phyloP scores from a whole-genome alignment of 1,284 basidiomycete species.

The Bjerkandera adusta region DNA sequence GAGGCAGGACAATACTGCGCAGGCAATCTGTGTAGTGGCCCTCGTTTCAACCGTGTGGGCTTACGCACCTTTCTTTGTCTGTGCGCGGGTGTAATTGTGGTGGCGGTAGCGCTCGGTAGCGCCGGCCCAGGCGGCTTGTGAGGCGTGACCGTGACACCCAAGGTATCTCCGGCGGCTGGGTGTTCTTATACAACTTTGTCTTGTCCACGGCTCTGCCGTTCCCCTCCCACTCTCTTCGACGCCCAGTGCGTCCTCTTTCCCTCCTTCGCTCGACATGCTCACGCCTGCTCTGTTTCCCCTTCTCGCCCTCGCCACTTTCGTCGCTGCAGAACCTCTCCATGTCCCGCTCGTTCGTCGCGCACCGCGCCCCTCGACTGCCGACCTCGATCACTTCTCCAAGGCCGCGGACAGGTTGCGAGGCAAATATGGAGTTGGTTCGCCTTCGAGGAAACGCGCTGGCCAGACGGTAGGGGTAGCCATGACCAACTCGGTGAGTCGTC shows the following conservation, averaged over 20 bases:
- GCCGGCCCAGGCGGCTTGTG: too few species aligned
- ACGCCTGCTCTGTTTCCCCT: slow-evolving; percentile 14
- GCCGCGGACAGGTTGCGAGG: slow-evolving; percentile 16
- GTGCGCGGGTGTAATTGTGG: too few species aligned
- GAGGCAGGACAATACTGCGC: too few species aligned
- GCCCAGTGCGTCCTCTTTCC: slow-evolving; percentile 15
- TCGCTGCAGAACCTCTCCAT: slow-evolving; percentile 20
- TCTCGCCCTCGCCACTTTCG: slow-evolving; percentile 19
- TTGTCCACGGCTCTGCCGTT: slow-evolving; percentile 6
- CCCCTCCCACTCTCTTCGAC: slow-evolving; percentile 11
- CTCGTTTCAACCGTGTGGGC: too few species aligned
- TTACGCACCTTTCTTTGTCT: too few species aligned
- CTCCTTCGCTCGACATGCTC: slow-evolving; percentile 15
- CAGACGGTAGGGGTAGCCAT: slow-evolving; percentile 19
- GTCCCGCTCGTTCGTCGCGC: slow-evolving; percentile 20
- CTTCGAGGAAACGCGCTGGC: slow-evolving; percentile 13
- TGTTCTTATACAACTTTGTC: slow-evolving; percentile 2
- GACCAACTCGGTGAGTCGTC: slow-evolving; percentile 21
- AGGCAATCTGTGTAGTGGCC: too few species aligned
- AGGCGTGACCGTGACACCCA: slow-evolving; percentile 7
- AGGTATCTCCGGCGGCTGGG: slow-evolving; percentile 7
- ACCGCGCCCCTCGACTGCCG: slow-evolving; percentile 6
- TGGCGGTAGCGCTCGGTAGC: too few species aligned
- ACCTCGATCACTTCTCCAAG: slow-evolving; percentile 9
- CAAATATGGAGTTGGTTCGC: slow-evolving; percentile 18